Evolutionary conservation across 352 stramenopile genomes (phyloP).

Genomic region (Albugo candida): DNA sequence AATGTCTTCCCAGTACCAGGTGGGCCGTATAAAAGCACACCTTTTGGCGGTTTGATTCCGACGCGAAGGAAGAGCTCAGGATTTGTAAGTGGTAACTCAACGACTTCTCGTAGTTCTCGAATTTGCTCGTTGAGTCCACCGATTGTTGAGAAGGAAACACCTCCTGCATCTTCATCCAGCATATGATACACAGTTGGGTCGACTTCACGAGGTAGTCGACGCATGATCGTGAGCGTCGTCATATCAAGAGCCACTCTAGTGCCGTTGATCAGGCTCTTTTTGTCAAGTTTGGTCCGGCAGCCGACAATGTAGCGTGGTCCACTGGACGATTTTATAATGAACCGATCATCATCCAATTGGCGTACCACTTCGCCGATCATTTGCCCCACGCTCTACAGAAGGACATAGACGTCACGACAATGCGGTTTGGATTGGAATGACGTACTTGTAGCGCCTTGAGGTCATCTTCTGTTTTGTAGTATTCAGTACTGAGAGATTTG

Average conservation of each 20-base stretch:
- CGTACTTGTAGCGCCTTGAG: constrained; percentile 83
- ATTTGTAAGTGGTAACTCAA: constrained; percentile 98
- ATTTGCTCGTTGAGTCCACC: constrained; percentile 99
- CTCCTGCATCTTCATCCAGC: constrained; percentile 94
- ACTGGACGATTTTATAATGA: constrained; percentile 98
- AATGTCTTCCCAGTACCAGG: constrained; percentile 98
- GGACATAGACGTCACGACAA: constrained; percentile 2
- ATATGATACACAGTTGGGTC: constrained; percentile 99
- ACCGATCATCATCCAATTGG: constrained; percentile 94
- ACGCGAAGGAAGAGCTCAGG: constrained; percentile 97
- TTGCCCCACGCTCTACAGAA: constrained; percentile 92
- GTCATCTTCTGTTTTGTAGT: constrained; percentile 98
- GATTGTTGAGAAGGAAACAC: constrained; percentile 95
- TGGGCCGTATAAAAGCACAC: constrained; percentile 95
- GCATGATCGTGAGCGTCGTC: constrained; percentile 99
- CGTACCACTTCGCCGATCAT: constrained; percentile 99
- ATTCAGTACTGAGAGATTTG: constrained; percentile 88
- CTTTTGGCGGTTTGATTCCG: constrained; percentile 97
- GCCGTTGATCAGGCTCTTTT: constrained; percentile 92
- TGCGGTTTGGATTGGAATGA: not conserved
- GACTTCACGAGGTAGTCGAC: constrained; percentile 93
- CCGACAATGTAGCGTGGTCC: constrained; percentile 98
- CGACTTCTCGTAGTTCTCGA: constrained; percentile 88
- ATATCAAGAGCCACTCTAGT: constrained; percentile 97
- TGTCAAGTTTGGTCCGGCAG: constrained; percentile 87